A percentile compares a stretch with the other conserved stretches of the same genome.
Evolutionary conservation across 208 protist genomes (phyloP).

Genomic region (Lotmaria passim): DNA sequence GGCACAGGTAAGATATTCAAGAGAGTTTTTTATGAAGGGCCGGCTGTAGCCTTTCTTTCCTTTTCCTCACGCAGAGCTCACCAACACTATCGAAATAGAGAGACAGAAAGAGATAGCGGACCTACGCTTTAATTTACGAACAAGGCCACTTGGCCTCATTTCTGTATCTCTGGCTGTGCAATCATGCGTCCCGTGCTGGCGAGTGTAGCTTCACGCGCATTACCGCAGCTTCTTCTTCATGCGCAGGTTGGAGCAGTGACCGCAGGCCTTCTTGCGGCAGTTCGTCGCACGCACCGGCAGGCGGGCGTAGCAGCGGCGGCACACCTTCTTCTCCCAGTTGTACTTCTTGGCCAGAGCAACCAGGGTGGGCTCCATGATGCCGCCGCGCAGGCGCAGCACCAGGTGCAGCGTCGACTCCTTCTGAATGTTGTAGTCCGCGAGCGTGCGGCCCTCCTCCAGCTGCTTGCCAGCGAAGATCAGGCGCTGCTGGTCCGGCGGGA

Average conservation of each 20-base stretch:
- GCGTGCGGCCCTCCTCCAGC: constrained; percentile 98
- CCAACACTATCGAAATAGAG: too few relatives aligned
- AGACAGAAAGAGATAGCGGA: not conserved
- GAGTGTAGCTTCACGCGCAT: too few relatives aligned
- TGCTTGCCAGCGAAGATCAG: constrained; percentile 97
- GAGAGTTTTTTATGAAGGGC: too few relatives aligned
- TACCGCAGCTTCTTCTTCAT: constrained; percentile 99
- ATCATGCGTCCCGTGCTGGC: too few relatives aligned
- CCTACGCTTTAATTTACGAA: too few relatives aligned
- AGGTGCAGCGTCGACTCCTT: constrained; percentile 99
- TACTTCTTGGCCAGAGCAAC: constrained; percentile 96
- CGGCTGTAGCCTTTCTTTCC: not conserved
- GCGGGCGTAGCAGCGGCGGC: constrained; percentile 96
- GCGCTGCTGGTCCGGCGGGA: constrained; percentile 94
- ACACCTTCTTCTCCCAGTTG: constrained; percentile 99
- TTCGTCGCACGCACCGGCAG: constrained; percentile 97
- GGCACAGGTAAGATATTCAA: too few relatives aligned
- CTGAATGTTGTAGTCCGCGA: constrained; percentile 99
- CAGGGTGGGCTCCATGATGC: constrained; percentile 98
- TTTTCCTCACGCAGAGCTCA: constrained; percentile 26
- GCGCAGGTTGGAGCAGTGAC: constrained; percentile 98
- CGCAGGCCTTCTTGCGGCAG: constrained; percentile 99
- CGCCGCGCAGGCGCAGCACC: constrained; percentile 96
- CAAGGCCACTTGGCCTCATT: too few relatives aligned
- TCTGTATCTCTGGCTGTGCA: too few relatives aligned